Conservation (phyloP, 1,284 basidiomycete species). For the Puccinia sorghi region DNA sequence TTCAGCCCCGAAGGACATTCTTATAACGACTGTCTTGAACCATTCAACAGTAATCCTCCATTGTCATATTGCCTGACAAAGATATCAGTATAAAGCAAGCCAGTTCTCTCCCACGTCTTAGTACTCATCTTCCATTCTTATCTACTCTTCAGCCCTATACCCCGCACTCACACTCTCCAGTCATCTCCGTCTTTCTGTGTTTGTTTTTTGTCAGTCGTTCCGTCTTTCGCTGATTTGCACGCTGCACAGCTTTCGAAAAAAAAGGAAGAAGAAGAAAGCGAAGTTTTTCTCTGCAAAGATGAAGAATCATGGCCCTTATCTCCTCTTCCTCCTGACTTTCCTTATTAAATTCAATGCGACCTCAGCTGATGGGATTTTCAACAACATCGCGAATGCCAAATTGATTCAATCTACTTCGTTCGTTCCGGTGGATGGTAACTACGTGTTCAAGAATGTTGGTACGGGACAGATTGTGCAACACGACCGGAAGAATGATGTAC, state of each 20-base stretch:
- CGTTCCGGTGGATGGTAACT: slow-evolving; percentile 35
- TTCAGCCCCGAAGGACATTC: neutral
- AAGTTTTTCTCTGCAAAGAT: neutral
- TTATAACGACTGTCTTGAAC: neutral
- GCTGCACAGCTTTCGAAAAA: neutral
- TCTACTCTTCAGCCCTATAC: neutral
- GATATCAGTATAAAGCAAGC: neutral
- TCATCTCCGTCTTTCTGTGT: neutral
- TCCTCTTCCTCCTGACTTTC: neutral
- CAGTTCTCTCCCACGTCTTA: neutral
- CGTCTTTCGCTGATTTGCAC: neutral
- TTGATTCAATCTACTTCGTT: slow-evolving; percentile 35
- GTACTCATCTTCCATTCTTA: neutral
- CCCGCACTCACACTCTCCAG: neutral
- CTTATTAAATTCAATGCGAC: slow-evolving; percentile 1
- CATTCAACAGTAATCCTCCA: neutral
- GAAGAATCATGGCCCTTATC: neutral
- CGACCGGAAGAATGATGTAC: slow-evolving; percentile 38
- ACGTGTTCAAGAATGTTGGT: slow-evolving; percentile 31
- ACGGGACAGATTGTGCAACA: slow-evolving; percentile 40
- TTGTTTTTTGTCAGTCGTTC: neutral
- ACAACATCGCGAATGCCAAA: slow-evolving; percentile 45
- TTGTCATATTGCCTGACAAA: neutral
- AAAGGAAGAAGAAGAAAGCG: too few relatives aligned
- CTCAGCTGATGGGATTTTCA: slow-evolving; percentile 27